A percentile compares a stretch with the other conserved stretches of the same genome.
These are phyloP conservation scores for Chaetomium cochliodes DNA, from an alignment of 495 filamentous ascomycete species.

Conservation along the genomic window DNA sequence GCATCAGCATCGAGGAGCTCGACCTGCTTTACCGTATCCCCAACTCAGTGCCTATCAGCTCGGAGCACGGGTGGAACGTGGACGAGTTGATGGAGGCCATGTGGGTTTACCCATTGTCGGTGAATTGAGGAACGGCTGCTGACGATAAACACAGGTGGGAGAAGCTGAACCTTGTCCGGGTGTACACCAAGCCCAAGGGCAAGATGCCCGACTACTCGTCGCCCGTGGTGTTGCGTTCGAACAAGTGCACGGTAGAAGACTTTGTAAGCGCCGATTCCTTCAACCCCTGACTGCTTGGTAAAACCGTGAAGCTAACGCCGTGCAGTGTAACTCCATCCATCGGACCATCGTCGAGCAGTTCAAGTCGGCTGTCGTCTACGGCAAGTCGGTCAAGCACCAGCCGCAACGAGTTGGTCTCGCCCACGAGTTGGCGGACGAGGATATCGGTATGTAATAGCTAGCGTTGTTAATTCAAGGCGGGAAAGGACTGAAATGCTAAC, in stretches of 20 bases:
- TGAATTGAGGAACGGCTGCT: too few relatives aligned
- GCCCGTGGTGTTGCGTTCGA: constrained; percentile 83
- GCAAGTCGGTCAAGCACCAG: constrained; percentile 97
- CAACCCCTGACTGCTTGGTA: constrained; percentile 17
- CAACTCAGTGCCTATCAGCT: constrained; percentile 93
- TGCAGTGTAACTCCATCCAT: constrained; percentile 93
- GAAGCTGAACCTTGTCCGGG: constrained; percentile 81
- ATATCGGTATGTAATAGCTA: constrained; percentile 76
- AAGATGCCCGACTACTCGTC: constrained; percentile 87
- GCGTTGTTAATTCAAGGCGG: neutral
- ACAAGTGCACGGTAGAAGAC: constrained; percentile 87
- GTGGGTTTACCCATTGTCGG: too few relatives aligned
- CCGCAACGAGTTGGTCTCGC: constrained; percentile 90
- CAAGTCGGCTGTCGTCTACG: constrained; percentile 92
- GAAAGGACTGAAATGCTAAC: constrained; percentile 29
- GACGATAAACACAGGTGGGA: too few relatives aligned
- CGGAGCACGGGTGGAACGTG: constrained; percentile 97
- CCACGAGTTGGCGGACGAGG: constrained; percentile 92
- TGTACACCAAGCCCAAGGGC: constrained; percentile 98
- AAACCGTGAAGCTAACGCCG: constrained; percentile 21
- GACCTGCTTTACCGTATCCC: constrained; percentile 95
- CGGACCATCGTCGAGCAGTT: constrained; percentile 95
- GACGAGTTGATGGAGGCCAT: constrained; percentile 95
- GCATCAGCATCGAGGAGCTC: constrained; percentile 95
- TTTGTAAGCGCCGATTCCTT: constrained; percentile 65